Evolutionary conservation across 257 asterid species (phyloP).

Genomic region (Gentiana macrophylla): DNA sequence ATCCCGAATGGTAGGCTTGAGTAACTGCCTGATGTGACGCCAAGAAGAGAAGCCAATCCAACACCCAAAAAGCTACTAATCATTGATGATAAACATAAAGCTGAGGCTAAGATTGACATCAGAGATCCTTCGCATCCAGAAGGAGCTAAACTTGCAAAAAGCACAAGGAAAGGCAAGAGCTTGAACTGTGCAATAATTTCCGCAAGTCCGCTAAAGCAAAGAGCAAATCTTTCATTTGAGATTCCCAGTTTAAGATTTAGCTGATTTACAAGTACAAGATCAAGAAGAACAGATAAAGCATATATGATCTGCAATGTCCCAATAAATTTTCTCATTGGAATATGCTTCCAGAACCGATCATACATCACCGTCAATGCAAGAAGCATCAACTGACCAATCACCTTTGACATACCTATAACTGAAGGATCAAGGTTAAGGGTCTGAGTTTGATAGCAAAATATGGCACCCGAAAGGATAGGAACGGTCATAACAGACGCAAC

Average conservation of each 20-base stretch:
- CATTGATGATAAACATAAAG: conserved; percentile 57
- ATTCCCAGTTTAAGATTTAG: conserved; percentile 47
- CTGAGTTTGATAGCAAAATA: conserved; percentile 74
- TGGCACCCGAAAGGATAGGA: conserved; percentile 10
- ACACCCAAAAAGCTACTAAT: conserved; percentile 62
- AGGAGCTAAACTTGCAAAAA: conserved; percentile 68
- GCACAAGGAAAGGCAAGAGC: conserved; percentile 65
- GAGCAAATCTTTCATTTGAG: conserved; percentile 59
- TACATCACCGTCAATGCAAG: conserved; percentile 18
- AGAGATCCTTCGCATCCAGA: conserved; percentile 74
- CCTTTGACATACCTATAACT: conserved; percentile 60
- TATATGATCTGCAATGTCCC: conserved; percentile 34
- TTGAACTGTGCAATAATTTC: conserved; percentile 73
- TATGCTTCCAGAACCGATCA: conserved; percentile 13
- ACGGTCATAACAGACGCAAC: too few relatives aligned
- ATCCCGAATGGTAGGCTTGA: conserved; percentile 69
- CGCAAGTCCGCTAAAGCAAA: conserved; percentile 72
- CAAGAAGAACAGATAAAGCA: conserved; percentile 68
- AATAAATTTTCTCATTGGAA: conserved; percentile 50
- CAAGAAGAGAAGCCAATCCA: conserved; percentile 56
- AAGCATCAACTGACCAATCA: conserved; percentile 60
- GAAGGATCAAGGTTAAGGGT: conserved; percentile 47
- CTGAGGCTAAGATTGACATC: conserved; percentile 64
- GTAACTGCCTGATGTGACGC: conserved; percentile 51
- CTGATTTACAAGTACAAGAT: conserved; percentile 58